phyloP scores from a whole-genome alignment of 192 early-diverging fungal species.

The Thamnidium elegans region DNA sequence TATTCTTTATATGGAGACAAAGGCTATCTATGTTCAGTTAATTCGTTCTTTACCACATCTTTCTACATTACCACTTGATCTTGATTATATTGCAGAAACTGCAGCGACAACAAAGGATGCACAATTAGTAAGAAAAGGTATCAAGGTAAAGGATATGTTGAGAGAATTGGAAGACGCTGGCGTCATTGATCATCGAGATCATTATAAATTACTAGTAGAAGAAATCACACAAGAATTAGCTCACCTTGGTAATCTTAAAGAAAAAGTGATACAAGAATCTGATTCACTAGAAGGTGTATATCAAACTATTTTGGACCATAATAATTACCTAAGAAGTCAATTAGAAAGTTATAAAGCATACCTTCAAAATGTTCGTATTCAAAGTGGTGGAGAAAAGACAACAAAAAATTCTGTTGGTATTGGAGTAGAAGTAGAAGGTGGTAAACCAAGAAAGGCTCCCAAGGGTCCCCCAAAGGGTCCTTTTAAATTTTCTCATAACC shows the following conservation, averaged over 20 bases:
- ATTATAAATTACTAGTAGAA: slow-evolving; percentile 79
- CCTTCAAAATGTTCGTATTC: slow-evolving; percentile 87
- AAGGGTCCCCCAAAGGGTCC: slow-evolving; percentile 49
- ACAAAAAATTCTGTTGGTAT: slow-evolving; percentile 56
- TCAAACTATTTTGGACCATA: slow-evolving; percentile 92
- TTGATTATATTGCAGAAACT: slow-evolving; percentile 75
- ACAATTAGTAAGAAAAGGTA: slow-evolving; percentile 86
- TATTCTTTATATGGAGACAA: slow-evolving; percentile 94
- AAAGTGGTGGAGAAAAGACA: slow-evolving; percentile 43
- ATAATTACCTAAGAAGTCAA: slow-evolving; percentile 86
- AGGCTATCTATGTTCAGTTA: slow-evolving; percentile 90
- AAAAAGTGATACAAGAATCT: slow-evolving; percentile 84
- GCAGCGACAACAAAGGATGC: slow-evolving; percentile 88
- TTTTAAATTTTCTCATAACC: slow-evolving; percentile 78
- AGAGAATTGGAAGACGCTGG: slow-evolving; percentile 76
- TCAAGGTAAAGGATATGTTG: slow-evolving; percentile 95
- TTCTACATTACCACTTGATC: slow-evolving; percentile 48
- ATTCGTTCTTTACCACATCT: slow-evolving; percentile 85
- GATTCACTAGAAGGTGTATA: slow-evolving; percentile 76
- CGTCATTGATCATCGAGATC: slow-evolving; percentile 71
- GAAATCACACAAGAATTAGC: slow-evolving; percentile 87
- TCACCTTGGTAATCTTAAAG: slow-evolving; percentile 87
- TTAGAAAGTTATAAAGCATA: slow-evolving; percentile 94
- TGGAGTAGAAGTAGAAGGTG: slow-evolving; percentile 57
- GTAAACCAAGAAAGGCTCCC: slow-evolving; percentile 45